Percentiles rank a stretch among this genome's conserved stretches.
phyloP scores from a whole-genome alignment of 768 basidiomycete genomes.

The Boletus fagicola region DNA sequence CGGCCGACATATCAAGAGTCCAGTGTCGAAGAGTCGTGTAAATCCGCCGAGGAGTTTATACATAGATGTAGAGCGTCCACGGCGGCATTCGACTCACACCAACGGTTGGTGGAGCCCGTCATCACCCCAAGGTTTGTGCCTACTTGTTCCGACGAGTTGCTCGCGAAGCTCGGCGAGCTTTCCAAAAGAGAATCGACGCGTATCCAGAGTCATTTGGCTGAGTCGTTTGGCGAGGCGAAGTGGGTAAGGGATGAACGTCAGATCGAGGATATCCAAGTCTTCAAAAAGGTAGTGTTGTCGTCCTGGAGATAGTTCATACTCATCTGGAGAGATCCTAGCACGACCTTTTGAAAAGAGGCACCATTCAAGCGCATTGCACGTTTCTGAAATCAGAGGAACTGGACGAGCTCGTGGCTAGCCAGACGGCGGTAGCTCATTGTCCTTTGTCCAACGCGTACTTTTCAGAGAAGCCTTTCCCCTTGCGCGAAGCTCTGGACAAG shows the following conservation, averaged over 20 bases:
- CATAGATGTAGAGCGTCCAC: conserved; percentile 44
- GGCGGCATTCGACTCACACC: conserved; percentile 40
- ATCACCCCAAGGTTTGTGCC: conserved; percentile 90
- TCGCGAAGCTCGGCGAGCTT: conserved; percentile 59
- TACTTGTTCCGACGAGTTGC: conserved; percentile 74
- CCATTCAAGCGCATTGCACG: conserved; percentile 89
- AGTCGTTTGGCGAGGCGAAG: conserved; percentile 72
- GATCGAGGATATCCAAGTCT: conserved; percentile 70
- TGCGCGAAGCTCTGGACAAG: conserved; percentile 65
- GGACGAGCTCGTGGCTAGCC: conserved; percentile 43
- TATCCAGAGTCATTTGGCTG: conserved; percentile 83
- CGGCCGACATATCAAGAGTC: conserved; percentile 69
- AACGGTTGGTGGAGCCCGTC: conserved; percentile 70
- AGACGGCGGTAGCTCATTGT: conserved; percentile 78
- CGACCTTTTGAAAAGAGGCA: conserved; percentile 57
- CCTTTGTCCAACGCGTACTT: conserved; percentile 90
- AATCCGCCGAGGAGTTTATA: conserved; percentile 57
- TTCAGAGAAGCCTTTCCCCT: conserved; percentile 63
- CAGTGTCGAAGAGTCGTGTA: conserved; percentile 48
- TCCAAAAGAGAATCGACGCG: conserved; percentile 45
- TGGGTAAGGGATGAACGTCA: conserved; percentile 64
- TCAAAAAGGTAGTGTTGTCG: conserved; percentile 51
- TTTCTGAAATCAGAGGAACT: conserved; percentile 60
- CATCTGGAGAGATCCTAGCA: conserved; percentile 38
- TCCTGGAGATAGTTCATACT: conserved; percentile 1